Percentiles rank a stretch among this genome's conserved stretches.
Evolutionary conservation across 805 yeast species (phyloP).

Genomic region (Saitoella complicata): DNA sequence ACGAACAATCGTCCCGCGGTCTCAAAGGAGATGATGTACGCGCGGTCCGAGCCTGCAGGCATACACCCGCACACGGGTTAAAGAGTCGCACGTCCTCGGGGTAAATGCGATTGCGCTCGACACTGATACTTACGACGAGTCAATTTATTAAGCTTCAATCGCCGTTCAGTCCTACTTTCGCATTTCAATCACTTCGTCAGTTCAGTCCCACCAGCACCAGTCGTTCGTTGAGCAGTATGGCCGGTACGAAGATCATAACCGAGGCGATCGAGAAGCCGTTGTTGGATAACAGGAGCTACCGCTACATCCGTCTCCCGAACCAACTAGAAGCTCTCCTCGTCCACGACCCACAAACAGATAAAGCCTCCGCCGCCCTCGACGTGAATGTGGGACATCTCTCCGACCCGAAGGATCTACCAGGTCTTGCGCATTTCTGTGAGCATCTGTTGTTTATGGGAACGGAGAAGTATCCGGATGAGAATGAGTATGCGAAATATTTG

Average conservation of each 20-base stretch:
- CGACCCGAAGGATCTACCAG: conserved; percentile 56
- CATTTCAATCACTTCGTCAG: no score
- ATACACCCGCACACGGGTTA: no score
- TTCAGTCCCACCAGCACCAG: no score
- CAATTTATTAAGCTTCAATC: no score
- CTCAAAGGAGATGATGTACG: no score
- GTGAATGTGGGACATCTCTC: conserved; percentile 68
- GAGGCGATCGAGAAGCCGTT: conserved; percentile 25
- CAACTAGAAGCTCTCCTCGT: conserved; percentile 53
- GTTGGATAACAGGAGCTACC: conserved; percentile 60
- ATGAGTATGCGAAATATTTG: conserved; percentile 56
- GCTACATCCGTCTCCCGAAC: conserved; percentile 49
- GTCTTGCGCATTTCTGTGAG: conserved; percentile 83
- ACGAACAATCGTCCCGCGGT: no score
- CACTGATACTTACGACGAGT: no score
- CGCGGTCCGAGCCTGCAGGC: no score
- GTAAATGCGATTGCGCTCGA: no score
- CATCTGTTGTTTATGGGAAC: conserved; percentile 76
- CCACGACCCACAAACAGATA: conserved; percentile 53
- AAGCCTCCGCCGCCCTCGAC: conserved; percentile 54
- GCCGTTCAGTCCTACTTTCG: no score
- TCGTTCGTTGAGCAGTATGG: not conserved
- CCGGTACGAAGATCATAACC: not conserved
- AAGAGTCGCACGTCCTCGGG: no score
- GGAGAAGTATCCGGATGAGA: conserved; percentile 55